Conservation (phyloP, 2,329 filamentous ascomycete species). For the Pochonia chlamydosporia region DNA sequence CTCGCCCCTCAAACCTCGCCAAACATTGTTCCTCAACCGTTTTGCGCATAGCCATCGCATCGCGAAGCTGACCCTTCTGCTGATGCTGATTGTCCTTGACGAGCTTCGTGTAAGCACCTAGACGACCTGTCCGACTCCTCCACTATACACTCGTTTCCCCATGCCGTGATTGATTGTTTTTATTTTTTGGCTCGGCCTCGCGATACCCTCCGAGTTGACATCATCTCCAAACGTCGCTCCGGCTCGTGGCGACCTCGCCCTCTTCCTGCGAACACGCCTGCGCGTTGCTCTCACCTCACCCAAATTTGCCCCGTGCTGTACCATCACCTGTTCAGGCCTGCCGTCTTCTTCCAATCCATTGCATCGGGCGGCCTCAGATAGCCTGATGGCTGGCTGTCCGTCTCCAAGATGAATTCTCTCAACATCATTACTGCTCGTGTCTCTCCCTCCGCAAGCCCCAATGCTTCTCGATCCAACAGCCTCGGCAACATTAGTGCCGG, state of each 20-base stretch:
- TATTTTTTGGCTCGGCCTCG: neutral
- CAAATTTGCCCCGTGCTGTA: neutral
- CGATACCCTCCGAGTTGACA: slow-evolving; percentile 1
- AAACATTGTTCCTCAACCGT: slow-evolving; percentile 6
- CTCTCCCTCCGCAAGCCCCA: slow-evolving; percentile 52
- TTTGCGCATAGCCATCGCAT: slow-evolving; percentile 6
- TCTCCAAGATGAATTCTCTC: slow-evolving; percentile 85
- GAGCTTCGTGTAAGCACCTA: neutral
- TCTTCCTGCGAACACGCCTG: slow-evolving; percentile 1
- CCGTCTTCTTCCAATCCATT: neutral
- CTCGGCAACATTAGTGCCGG: slow-evolving; percentile 46
- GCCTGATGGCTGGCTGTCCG: slow-evolving; percentile 48
- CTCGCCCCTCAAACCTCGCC: slow-evolving; percentile 6
- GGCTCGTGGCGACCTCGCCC: neutral
- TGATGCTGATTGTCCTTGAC: neutral
- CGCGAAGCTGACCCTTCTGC: slow-evolving; percentile 1
- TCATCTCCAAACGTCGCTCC: slow-evolving; percentile 1
- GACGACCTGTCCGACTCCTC: neutral
- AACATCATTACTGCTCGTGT: slow-evolving; percentile 88
- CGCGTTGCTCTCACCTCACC: neutral
- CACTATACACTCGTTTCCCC: neutral
- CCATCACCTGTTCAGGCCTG: neutral
- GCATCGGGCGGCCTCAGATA: slow-evolving; percentile 5
- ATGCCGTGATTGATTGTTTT: slow-evolving; percentile 2
- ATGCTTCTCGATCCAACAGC: slow-evolving; percentile 55